Conservation (phyloP, 768 basidiomycete species). For the Auricularia heimuer region DNA sequence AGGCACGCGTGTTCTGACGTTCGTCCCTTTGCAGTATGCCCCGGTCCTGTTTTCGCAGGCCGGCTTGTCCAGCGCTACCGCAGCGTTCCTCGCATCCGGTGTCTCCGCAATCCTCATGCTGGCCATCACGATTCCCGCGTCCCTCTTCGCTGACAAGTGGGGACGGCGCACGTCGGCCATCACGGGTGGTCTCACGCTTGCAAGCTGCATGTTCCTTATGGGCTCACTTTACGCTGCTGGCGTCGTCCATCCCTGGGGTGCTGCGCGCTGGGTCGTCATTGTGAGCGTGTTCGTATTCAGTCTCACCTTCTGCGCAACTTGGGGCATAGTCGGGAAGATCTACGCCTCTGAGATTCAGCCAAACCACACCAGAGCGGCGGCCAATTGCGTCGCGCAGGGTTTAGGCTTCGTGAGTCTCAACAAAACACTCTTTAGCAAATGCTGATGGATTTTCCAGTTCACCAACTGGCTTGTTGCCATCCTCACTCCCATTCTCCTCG, state of each 20-base stretch:
- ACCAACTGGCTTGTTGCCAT: conserved; percentile 36
- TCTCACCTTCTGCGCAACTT: conserved; percentile 31
- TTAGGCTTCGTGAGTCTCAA: conserved; percentile 29
- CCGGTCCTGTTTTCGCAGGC: conserved; percentile 41
- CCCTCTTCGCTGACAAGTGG: conserved; percentile 31
- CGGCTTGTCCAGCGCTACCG: conserved; percentile 35
- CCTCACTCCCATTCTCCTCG: conserved; percentile 38
- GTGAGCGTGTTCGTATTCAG: conserved; percentile 39
- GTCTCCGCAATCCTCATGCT: conserved; percentile 38
- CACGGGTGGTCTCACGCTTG: conserved; percentile 31
- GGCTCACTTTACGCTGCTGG: conserved; percentile 35
- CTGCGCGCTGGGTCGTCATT: conserved; percentile 32
- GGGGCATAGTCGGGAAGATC: conserved; percentile 36
- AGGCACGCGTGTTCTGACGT: too few species aligned
- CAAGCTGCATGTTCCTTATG: conserved; percentile 30
- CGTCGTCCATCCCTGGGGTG: conserved; percentile 17
- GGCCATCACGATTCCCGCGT: conserved; percentile 27
- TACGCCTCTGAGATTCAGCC: conserved; percentile 40
- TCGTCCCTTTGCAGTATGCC: conserved; percentile 24
- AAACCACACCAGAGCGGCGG: conserved; percentile 33
- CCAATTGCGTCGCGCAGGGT: conserved; percentile 30
- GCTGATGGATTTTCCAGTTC: conserved; percentile 15
- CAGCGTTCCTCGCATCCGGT: conserved; percentile 41
- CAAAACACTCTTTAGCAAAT: neutral
- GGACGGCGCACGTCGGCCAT: conserved; percentile 32